These are phyloP conservation scores for Cymodocea nodosa DNA, from an alignment of 116 monocot genomes.

Conservation along the genomic window DNA sequence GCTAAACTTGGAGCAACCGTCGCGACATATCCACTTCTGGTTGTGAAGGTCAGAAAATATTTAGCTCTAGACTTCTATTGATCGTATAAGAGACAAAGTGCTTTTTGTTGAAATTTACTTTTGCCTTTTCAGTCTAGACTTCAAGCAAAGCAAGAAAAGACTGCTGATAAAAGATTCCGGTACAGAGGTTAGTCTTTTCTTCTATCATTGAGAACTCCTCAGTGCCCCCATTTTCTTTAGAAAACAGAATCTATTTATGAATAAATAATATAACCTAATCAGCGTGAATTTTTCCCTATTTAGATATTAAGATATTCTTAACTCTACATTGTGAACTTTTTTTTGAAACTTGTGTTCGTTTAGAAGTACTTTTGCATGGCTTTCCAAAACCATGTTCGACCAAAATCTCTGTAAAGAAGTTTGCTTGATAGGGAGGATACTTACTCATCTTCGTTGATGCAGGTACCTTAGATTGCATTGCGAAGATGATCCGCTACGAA, in stretches of 20 bases:
- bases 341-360: too few relatives aligned
- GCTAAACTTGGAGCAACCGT: constrained; percentile 73
- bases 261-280: too few relatives aligned
- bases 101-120: not conserved
- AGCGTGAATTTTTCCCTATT: too few relatives aligned
- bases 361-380: too few relatives aligned
- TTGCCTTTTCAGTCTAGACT: constrained; percentile 60
- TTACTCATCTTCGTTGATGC: not conserved
- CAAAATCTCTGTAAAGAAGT: too few relatives aligned
- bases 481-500: constrained; percentile 70
- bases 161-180: constrained; percentile 42
- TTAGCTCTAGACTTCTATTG: not conserved
- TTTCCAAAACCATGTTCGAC: too few relatives aligned
- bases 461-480: constrained; percentile 75
- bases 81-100: not conserved
- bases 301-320: too few relatives aligned
- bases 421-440: too few relatives aligned
- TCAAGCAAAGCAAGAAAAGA: constrained; percentile 55
- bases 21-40: constrained; percentile 78
- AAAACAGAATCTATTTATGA: too few relatives aligned
- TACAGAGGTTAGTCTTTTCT: constrained; percentile 45
- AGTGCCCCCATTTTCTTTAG: too few relatives aligned
- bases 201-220: not conserved
- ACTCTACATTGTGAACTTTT: too few relatives aligned
- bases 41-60: constrained; percentile 55